These are phyloP conservation scores for Penicillium goetzii DNA, from an alignment of 495 filamentous ascomycete species.

Conservation along the genomic window DNA sequence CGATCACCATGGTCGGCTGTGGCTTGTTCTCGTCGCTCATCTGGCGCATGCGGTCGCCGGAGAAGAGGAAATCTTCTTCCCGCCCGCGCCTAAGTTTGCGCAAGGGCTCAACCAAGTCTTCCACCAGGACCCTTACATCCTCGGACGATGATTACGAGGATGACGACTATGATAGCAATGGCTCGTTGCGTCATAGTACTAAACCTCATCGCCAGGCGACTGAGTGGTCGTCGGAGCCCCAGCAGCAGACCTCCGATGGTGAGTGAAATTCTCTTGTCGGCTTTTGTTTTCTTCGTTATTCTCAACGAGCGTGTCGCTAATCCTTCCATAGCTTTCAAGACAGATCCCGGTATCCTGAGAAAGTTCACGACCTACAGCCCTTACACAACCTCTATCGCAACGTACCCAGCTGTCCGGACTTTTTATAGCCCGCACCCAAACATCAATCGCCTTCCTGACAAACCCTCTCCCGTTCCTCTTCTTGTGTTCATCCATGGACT, in stretches of 20 bases:
- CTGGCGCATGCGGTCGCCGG: slow-evolving; percentile 30
- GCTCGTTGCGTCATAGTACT: slow-evolving; percentile 40
- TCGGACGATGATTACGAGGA: slow-evolving; percentile 52
- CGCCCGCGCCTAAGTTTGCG: slow-evolving; percentile 31
- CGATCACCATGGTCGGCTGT: slow-evolving; percentile 48
- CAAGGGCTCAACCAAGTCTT: slow-evolving; percentile 35
- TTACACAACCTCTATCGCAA: slow-evolving; percentile 69
- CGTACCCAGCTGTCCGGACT: slow-evolving; percentile 77
- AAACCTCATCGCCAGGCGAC: slow-evolving; percentile 25
- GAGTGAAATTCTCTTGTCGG: slow-evolving; percentile 7
- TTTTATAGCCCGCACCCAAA: slow-evolving; percentile 85
- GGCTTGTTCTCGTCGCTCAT: slow-evolving; percentile 43
- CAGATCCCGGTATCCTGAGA: slow-evolving; percentile 75
- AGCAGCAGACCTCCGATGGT: slow-evolving; percentile 42
- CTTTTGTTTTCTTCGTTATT: neutral
- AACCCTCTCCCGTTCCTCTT: slow-evolving; percentile 74
- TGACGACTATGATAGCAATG: slow-evolving; percentile 47
- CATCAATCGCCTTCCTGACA: slow-evolving; percentile 71
- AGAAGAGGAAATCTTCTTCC: slow-evolving; percentile 17
- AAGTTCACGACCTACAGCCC: slow-evolving; percentile 73
- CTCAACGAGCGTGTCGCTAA: slow-evolving; percentile 8
- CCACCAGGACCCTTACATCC: slow-evolving; percentile 42
- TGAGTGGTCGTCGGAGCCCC: slow-evolving; percentile 28
- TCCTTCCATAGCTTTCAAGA: slow-evolving; percentile 39
- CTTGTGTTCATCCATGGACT: slow-evolving; percentile 92